A percentile compares a stretch with the other conserved stretches of the same genome.
These are phyloP conservation scores for Coemansia sp. DNA, from an alignment of 371 early-diverging fungal species.

Conservation along the genomic window DNA sequence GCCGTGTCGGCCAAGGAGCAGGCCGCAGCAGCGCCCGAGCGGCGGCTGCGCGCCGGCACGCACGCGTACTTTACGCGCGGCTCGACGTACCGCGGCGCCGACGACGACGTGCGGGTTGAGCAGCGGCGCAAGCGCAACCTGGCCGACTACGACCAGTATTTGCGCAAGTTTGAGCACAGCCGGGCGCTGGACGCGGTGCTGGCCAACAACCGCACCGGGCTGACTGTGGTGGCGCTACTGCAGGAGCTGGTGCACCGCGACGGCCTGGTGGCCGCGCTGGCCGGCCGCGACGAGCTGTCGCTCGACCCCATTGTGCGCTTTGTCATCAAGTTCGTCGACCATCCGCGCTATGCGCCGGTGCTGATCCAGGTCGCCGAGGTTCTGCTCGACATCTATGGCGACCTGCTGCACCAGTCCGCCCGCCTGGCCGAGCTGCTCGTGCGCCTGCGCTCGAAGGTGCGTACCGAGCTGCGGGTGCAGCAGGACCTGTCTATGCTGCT, in stretches of 20 bases:
- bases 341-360: slow-evolving; percentile 75
- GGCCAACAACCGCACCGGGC: slow-evolving; percentile 56
- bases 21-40: slow-evolving; percentile 53
- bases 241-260: slow-evolving; percentile 89
- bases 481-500: slow-evolving; percentile 69
- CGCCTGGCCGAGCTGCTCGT: slow-evolving; percentile 57
- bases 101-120: slow-evolving; percentile 74
- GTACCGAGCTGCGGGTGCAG: slow-evolving; percentile 72
- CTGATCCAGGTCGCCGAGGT: slow-evolving; percentile 69
- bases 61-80: slow-evolving; percentile 78
- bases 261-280: slow-evolving; percentile 74
- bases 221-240: slow-evolving; percentile 69
- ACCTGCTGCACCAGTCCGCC: slow-evolving; percentile 71
- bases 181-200: slow-evolving; percentile 84
- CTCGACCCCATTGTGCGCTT: slow-evolving; percentile 82
- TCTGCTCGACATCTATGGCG: slow-evolving; percentile 72
- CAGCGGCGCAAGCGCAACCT: slow-evolving; percentile 61
- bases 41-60: slow-evolving; percentile 58
- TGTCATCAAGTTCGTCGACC: slow-evolving; percentile 69
- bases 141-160: slow-evolving; percentile 74
- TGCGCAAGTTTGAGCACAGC: slow-evolving; percentile 80
- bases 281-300: slow-evolving; percentile 83
- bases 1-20: slow-evolving; percentile 60
- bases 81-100: slow-evolving; percentile 47
- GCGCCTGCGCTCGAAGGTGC: slow-evolving; percentile 66